Percentiles rank a stretch among this genome's conserved stretches.
These are phyloP conservation scores for Mallotus repandus DNA, from an alignment of 441 rosid species.

Conservation along the genomic window DNA sequence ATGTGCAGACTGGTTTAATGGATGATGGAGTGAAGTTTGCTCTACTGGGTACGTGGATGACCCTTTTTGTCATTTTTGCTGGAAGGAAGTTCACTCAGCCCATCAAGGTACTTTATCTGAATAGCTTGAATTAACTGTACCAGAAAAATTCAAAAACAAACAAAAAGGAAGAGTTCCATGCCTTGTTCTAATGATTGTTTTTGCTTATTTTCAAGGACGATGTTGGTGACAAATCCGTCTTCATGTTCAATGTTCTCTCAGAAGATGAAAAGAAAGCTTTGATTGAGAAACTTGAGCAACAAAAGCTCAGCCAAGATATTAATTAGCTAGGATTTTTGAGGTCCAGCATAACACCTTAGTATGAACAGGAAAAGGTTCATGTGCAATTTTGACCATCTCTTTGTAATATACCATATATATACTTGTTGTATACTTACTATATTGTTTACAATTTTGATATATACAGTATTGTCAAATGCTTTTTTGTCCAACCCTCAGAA, in stretches of 20 bases:
- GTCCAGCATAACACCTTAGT: neutral
- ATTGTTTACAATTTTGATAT: neutral
- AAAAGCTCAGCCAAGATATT: conserved; percentile 30
- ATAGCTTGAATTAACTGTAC: neutral
- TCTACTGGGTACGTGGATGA: conserved; percentile 80
- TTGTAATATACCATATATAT: neutral
- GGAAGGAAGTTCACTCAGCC: conserved; percentile 96
- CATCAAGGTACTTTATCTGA: conserved; percentile 53
- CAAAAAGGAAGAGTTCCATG: too few species aligned
- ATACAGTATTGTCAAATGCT: neutral
- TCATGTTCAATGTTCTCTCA: conserved; percentile 73
- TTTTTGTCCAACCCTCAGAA: neutral
- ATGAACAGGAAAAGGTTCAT: conserved; percentile 8
- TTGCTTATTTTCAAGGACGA: conserved; percentile 54
- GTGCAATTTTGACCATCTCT: conserved; percentile 21
- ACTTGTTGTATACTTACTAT: neutral
- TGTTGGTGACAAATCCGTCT: conserved; percentile 90
- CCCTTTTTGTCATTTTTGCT: conserved; percentile 75
- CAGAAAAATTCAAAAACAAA: neutral
- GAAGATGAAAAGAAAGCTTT: conserved; percentile 72
- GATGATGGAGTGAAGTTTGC: conserved; percentile 62
- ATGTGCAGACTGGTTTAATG: conserved; percentile 72
- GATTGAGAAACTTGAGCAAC: conserved; percentile 62
- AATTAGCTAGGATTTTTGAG: neutral
- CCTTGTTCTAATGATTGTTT: conserved; percentile 24